Percentiles rank a stretch among this genome's conserved stretches.
Conservation (phyloP, 2,329 filamentous ascomycete species). For the Trichoderma hamatum region DNA sequence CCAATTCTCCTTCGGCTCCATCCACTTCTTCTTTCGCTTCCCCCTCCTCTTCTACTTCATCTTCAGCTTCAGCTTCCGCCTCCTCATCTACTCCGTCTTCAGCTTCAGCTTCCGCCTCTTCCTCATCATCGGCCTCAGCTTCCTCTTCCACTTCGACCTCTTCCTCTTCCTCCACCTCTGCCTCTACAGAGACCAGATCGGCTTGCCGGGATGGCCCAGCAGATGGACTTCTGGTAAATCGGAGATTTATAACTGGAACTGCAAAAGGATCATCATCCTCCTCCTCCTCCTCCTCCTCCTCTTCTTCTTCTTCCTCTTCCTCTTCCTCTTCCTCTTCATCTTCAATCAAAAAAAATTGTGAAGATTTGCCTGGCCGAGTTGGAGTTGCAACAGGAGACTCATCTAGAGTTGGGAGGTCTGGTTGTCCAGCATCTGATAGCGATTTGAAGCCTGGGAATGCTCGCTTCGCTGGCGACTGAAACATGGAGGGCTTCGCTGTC, state of each 20-base stretch:
- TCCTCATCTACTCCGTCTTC: background rate
- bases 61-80: too few species aligned
- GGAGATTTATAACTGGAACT: constrained; percentile 41
- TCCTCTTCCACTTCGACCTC: constrained; percentile 19
- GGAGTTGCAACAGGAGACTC: constrained; percentile 41
- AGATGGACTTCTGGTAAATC: constrained; percentile 51
- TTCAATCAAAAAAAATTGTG: constrained; percentile 44
- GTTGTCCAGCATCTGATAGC: constrained; percentile 35
- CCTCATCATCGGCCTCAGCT: background rate
- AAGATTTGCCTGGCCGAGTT: constrained; percentile 37
- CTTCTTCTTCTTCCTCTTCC: too few species aligned
- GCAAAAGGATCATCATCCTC: constrained; percentile 42
- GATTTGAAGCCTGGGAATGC: constrained; percentile 42
- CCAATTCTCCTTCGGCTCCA: background rate
- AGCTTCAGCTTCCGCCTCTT: background rate
- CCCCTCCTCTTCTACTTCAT: background rate
- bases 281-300: constrained; percentile 34
- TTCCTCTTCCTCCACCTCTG: constrained; percentile 38
- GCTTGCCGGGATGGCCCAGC: constrained; percentile 49
- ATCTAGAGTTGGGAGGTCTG: constrained; percentile 30
- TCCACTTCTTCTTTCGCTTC: background rate
- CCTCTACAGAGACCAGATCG: constrained; percentile 43
- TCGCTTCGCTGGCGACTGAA: constrained; percentile 58
- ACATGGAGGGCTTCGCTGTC: constrained; percentile 51
- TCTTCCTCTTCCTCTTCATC: constrained; percentile 33